Evolutionary conservation across 2,329 filamentous ascomycete species (phyloP), one percentile per base, ranked within the genome.

Genomic region (Penicillium expansum): DNA sequence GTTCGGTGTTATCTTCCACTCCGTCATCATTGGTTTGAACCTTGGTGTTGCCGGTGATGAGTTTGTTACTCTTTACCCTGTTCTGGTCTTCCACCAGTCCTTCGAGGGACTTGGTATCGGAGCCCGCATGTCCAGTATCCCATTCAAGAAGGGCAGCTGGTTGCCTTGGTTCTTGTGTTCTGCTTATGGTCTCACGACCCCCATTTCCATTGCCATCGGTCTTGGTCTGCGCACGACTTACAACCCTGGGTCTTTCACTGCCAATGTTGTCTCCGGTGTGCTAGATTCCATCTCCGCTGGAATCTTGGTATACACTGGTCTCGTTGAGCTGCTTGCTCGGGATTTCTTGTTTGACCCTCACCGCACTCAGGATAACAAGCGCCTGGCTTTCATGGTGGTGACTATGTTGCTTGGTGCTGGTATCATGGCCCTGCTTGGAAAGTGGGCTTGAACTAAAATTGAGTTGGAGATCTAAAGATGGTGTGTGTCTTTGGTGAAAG

Each of bases 101-200:
- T 87, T 86, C 56, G 84, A 87, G 62, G 84, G 84, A 49, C 78
- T 87, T 0, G 84, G 84, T 69, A 82, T 87, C 37, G 84, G 84
- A 14, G 82, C 84, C 0, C 77, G 84, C 48, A 80, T 87, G 69
- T 82, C 82, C 5, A 78, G 80, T 22, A 84, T 86, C 20, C 81
- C 79, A 0, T 83, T 82, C 64, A 76, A 76, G 6, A 69, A 65
- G 16, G 68, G 71, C 0, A 69, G 63, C 33, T 80, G 76, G 76
- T 62, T 83, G 47, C 81, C 81, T 0, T 84, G 80, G 78, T 48
- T 73, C 0, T 68, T 83, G 1, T 82, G 80, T 58, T 30, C 71
- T 0, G 76, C 73, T 0, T 84, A 83, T 59, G 80, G 80, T 0
- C 60, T 83, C 10, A 81, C 81, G 0, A 84, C 82, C 0, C 82